Percentiles rank a stretch among this genome's conserved stretches.
Evolutionary conservation across 495 filamentous ascomycete genomes (phyloP).

Genomic region (Cercophora samala): DNA sequence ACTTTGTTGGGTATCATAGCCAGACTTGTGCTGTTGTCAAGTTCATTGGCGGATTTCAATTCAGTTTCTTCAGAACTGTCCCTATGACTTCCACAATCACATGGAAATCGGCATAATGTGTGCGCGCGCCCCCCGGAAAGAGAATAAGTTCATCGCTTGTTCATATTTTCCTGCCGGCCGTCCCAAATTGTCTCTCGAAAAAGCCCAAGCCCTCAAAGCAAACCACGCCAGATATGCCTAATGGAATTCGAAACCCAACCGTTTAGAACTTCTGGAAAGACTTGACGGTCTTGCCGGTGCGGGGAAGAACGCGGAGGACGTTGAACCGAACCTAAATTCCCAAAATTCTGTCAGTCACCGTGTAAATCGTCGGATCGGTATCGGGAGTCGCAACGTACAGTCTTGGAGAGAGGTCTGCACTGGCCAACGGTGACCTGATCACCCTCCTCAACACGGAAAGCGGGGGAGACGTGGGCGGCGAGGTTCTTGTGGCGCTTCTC

Average conservation of each 20-base stretch:
- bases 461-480: constrained; percentile 94
- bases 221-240: constrained; percentile 54
- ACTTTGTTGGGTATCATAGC: constrained; percentile 24
- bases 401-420: constrained; percentile 98
- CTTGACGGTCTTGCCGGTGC: constrained; percentile 97
- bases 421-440: constrained; percentile 99
- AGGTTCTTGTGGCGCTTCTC: constrained; percentile 99
- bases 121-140: constrained; percentile 27
- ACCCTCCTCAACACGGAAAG: constrained; percentile 99
- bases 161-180: constrained; percentile 40
- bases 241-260: constrained; percentile 31
- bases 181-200: constrained; percentile 44
- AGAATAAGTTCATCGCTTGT: constrained; percentile 31
- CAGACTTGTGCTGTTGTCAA: constrained; percentile 21
- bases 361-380: not conserved
- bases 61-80: constrained; percentile 43
- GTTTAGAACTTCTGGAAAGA: constrained; percentile 94
- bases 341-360: constrained; percentile 18
- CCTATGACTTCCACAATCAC: constrained; percentile 38
- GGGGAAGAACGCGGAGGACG: constrained; percentile 92
- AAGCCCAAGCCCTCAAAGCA: constrained; percentile 49
- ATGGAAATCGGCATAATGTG: constrained; percentile 26
- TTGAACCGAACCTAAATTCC: constrained; percentile 88
- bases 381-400: constrained; percentile 60
- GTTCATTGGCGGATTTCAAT: constrained; percentile 38